These are phyloP conservation scores for Ascochyta viciae-villosae DNA, from an alignment of 2,329 filamentous ascomycete species.

Conservation along the genomic window DNA sequence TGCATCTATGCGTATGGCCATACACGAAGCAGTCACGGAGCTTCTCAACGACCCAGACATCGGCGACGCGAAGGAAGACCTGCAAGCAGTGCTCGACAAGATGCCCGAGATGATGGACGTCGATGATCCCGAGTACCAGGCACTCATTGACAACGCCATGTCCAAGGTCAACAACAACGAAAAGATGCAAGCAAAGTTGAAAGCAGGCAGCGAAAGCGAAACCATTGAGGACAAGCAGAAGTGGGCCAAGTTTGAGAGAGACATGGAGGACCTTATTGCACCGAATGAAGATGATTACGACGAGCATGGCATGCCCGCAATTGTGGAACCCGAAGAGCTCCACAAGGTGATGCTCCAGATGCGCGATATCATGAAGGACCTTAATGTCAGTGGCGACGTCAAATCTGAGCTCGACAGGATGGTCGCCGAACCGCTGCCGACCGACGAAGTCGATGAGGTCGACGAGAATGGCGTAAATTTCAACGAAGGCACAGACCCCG, in stretches of 20 bases:
- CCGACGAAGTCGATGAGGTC: constrained; percentile 25
- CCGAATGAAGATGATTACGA: constrained; percentile 15
- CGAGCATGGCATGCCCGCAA: constrained; percentile 14
- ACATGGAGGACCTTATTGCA: constrained; percentile 18
- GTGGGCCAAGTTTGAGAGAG: constrained; percentile 6
- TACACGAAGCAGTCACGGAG: constrained; percentile 32
- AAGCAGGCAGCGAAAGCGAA: constrained; percentile 15
- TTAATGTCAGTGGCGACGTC: constrained; percentile 29
- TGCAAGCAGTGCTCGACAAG: constrained; percentile 34
- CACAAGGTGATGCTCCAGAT: constrained; percentile 34
- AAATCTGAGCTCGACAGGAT: constrained; percentile 31
- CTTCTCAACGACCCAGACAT: constrained; percentile 41
- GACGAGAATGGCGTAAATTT: constrained; percentile 14
- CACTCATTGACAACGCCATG: constrained; percentile 28
- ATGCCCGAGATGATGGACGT: constrained; percentile 30
- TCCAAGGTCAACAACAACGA: constrained; percentile 30
- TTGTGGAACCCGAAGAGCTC: constrained; percentile 24
- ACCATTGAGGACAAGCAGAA: constrained; percentile 21
- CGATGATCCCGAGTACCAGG: constrained; percentile 32
- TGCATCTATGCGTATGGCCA: constrained; percentile 24
- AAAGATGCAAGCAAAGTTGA: constrained; percentile 32
- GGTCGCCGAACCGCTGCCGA: constrained; percentile 22
- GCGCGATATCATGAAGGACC: constrained; percentile 34
- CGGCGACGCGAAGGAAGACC: constrained; percentile 27
- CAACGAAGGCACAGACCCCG: constrained; percentile 27